Evolutionary conservation across 23 red algal genomes (phyloP), one percentile per base, ranked within the genome.

Genomic region (Gracilaria gracilis): DNA sequence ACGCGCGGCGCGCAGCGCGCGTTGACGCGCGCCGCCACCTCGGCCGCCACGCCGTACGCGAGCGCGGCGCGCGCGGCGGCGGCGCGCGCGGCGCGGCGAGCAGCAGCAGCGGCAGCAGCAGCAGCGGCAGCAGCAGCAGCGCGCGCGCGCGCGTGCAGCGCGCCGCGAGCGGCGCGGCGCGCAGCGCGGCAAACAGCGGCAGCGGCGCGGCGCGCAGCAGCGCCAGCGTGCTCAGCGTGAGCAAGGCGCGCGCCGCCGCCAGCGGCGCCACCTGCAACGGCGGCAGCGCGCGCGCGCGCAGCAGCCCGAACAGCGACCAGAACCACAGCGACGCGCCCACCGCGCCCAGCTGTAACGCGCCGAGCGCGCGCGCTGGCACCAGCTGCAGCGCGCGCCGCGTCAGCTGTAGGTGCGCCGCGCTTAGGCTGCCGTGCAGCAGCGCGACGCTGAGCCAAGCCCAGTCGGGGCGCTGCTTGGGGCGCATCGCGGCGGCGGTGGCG

Each of bases 241-340:
- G 31, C 55, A 67, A 38, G 31, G 29, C 40, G 23, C 19, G 49
- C 20, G 75, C 28, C 14, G 66, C 38, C 21, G 40, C 21, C 69
- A 42, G 46, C 21, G 46, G 38, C 40, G 62, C 51, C 19, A 46
- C 51, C 19, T 4, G 42, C 8, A 28, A 47, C 33, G 74, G 23
- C 34, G 72, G 46, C 47, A 89, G 8, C 37, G 44, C 44, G 48
- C 46, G 85, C 24, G 44, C 34, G 66, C 67, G 66, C 27, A 76
- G 78, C 29, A 89, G 53, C 23, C 85, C 72, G 46, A 89, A 79
- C 20, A 89, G 49, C 12, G 85, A 49, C 85, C 85, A 89, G 69
- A 78, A 89, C 44, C 67, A 51, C 35, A 89, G 72, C 29, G 54
- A 55, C 27, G 42, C 12, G n/a, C 69, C 66, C 11, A 78, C 57